A percentile compares a stretch with the other conserved stretches of the same genome.
Evolutionary conservation across 495 filamentous ascomycete genomes (phyloP).

Genomic region (Talaromyces stipitatus): DNA sequence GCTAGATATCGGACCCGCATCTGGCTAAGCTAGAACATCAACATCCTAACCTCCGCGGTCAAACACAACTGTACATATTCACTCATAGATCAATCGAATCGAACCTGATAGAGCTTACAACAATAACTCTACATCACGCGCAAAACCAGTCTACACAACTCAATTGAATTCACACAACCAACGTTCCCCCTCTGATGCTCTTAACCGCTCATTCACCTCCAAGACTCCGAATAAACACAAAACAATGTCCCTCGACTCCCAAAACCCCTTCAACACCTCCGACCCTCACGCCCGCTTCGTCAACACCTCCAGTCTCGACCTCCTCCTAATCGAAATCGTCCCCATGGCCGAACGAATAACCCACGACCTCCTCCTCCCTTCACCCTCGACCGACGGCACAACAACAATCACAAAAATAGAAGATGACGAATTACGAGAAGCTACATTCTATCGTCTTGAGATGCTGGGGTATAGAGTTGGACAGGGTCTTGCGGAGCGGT

Average conservation of each 20-base stretch:
- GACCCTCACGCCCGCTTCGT: constrained; percentile 75
- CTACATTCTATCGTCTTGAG: constrained; percentile 80
- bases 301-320: constrained; percentile 75
- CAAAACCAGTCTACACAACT: not conserved
- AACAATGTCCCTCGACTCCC: constrained; percentile 5
- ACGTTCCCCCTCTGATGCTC: no score
- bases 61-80: not conserved
- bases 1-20: not conserved
- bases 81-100: not conserved
- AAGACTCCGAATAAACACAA: no score
- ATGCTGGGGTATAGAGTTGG: constrained; percentile 84
- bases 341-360: constrained; percentile 81
- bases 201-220: no score
- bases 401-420: constrained; percentile 12
- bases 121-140: no score
- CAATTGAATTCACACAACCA: not conserved
- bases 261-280: constrained; percentile 53
- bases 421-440: constrained; percentile 73
- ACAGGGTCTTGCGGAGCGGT: constrained; percentile 89
- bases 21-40: no score
- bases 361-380: constrained; percentile 18
- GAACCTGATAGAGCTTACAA: no score
- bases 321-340: constrained; percentile 93
- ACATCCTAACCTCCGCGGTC: not conserved
- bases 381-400: not conserved